Evolutionary conservation across 441 rosid species (phyloP).

Genomic region (Adansonia rubrostipa): DNA sequence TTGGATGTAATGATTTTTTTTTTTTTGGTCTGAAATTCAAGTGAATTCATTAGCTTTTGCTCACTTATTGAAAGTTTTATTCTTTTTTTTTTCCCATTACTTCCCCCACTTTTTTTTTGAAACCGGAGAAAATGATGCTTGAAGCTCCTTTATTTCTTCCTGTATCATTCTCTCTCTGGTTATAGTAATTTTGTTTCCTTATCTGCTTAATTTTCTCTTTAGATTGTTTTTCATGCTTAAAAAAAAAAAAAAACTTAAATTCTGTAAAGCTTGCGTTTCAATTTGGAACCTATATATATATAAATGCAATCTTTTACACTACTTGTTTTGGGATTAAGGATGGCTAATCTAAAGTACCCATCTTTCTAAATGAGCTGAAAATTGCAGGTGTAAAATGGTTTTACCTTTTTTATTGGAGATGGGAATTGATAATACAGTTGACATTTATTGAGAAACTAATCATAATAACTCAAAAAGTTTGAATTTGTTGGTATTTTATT

Average conservation of each 20-base stretch:
- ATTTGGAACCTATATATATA: not conserved
- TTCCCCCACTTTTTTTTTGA: not conserved
- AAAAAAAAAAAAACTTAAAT: not conserved
- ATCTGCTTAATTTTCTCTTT: not conserved
- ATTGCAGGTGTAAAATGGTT: not conserved
- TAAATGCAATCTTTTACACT: constrained; percentile 13
- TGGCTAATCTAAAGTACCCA: constrained; percentile 31
- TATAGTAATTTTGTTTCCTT: not conserved
- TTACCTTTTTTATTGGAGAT: not conserved
- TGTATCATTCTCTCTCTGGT: too few species aligned
- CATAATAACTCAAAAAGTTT: not conserved
- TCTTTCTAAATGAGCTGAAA: constrained; percentile 21
- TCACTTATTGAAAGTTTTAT: not conserved
- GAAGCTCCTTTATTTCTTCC: not conserved
- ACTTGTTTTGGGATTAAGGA: constrained; percentile 9
- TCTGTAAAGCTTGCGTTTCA: constrained; percentile 6
- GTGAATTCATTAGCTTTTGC: constrained; percentile 12
- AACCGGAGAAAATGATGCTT: not conserved
- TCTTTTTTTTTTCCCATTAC: too few species aligned
- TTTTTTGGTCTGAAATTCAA: constrained; percentile 1
- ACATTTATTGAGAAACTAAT: not conserved
- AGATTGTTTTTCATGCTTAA: not conserved
- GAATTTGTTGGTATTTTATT: too few species aligned
- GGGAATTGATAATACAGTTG: not conserved
- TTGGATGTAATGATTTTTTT: too few species aligned